phyloP scores from a whole-genome alignment of 2,329 filamentous ascomycete species.

The Aspergillus alliaceus region DNA sequence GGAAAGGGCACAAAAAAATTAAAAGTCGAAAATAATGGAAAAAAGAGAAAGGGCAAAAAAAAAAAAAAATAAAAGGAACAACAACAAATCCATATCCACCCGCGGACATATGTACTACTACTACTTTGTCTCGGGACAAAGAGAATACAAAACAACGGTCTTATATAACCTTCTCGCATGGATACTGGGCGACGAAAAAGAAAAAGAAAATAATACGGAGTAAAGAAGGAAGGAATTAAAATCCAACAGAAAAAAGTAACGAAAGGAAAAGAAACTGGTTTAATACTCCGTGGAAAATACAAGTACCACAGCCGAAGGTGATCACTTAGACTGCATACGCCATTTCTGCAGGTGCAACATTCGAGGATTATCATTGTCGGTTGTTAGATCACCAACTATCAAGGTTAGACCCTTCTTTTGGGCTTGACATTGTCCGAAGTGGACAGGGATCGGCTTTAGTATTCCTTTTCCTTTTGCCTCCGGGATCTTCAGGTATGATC shows the following conservation, averaged over 20 bases:
- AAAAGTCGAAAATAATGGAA: background rate
- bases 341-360: conserved; percentile 25
- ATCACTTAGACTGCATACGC: conserved; percentile 16
- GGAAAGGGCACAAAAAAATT: background rate
- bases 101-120: no score
- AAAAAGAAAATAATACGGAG: no score
- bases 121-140: no score
- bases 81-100: background rate
- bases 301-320: background rate
- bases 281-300: background rate
- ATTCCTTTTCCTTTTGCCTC: background rate
- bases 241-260: background rate
- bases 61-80: background rate
- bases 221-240: no score
- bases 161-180: no score
- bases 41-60: background rate
- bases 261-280: background rate
- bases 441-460: background rate
- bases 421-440: background rate
- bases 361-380: conserved; percentile 6
- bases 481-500: conserved; percentile 1
- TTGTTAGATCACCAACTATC: background rate
- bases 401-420: conserved; percentile 4
- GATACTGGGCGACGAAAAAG: background rate
- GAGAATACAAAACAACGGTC: no score